Percentiles rank a stretch among this genome's conserved stretches.
These are phyloP conservation scores for Pythium coloratum DNA, from an alignment of 352 stramenopile species.

Conservation along the genomic window DNA sequence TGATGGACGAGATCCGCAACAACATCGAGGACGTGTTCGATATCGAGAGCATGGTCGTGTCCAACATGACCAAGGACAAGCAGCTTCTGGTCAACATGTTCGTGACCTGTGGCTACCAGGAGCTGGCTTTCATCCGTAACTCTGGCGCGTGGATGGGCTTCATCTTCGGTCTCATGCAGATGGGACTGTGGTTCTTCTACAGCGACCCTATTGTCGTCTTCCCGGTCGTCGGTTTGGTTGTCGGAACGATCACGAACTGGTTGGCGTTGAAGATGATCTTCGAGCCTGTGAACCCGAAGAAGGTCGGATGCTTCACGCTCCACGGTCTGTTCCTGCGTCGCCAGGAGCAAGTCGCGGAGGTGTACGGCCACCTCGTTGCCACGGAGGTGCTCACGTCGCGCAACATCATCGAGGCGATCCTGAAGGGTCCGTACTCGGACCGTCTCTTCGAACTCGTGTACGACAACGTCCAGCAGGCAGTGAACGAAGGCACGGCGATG, in stretches of 20 bases:
- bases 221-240: conserved; percentile 91
- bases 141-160: conserved; percentile 89
- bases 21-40: conserved; percentile 95
- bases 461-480: conserved; percentile 83
- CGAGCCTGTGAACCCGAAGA: conserved; percentile 85
- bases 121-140: conserved; percentile 90
- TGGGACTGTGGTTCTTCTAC: conserved; percentile 87
- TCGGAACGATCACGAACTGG: conserved; percentile 97
- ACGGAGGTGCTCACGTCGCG: conserved; percentile 87
- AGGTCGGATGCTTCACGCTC: conserved; percentile 89
- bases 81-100: conserved; percentile 95
- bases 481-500: conserved; percentile 73
- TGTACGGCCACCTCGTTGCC: conserved; percentile 87
- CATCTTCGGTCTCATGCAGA: conserved; percentile 84
- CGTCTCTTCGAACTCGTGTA: conserved; percentile 87
- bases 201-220: conserved; percentile 78
- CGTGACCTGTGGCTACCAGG: conserved; percentile 88
- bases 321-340: conserved; percentile 95
- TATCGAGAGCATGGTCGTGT: conserved; percentile 94
- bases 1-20: conserved; percentile 94
- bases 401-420: conserved; percentile 89
- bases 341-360: conserved; percentile 89
- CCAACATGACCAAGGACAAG: conserved; percentile 92
- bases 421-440: conserved; percentile 87
- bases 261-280: conserved; percentile 93